Evolutionary conservation across 2,329 filamentous ascomycete species (phyloP).

Genomic region (Cytospora mali): DNA sequence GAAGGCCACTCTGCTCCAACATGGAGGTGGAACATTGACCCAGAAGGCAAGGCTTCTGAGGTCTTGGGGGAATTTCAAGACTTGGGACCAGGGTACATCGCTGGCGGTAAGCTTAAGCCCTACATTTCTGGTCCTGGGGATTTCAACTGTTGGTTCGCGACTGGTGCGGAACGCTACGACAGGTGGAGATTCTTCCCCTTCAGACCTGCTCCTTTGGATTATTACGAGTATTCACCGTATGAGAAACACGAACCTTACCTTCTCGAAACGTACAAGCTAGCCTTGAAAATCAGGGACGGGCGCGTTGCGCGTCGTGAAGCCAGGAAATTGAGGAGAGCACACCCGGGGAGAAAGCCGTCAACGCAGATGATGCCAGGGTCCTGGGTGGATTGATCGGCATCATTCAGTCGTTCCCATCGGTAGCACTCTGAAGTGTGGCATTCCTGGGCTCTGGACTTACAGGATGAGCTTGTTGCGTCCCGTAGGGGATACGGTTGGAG

Average conservation of each 20-base stretch:
- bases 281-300: not conserved
- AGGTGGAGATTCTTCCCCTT: not conserved
- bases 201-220: not conserved
- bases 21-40: not conserved
- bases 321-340: constrained; percentile 1
- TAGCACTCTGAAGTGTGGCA: not conserved
- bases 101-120: accelerated
- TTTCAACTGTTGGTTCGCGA: not conserved
- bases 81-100: accelerated
- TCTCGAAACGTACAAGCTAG: not conserved
- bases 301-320: constrained; percentile 1
- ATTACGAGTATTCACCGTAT: too few species aligned
- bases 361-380: not conserved
- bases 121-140: not conserved
- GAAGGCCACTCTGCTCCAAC: not conserved
- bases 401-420: too few species aligned
- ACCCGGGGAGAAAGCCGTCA: not conserved
- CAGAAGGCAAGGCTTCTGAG: not conserved
- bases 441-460: not conserved
- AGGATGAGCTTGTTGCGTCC: not conserved
- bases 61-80: not conserved
- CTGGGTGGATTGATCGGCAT: constrained; percentile 4
- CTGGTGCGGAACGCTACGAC: accelerated
- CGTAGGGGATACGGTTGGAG: not conserved
- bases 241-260: accelerated